Conservation (phyloP, 441 rosid genomes). For the Pelargonium australe region DNA sequence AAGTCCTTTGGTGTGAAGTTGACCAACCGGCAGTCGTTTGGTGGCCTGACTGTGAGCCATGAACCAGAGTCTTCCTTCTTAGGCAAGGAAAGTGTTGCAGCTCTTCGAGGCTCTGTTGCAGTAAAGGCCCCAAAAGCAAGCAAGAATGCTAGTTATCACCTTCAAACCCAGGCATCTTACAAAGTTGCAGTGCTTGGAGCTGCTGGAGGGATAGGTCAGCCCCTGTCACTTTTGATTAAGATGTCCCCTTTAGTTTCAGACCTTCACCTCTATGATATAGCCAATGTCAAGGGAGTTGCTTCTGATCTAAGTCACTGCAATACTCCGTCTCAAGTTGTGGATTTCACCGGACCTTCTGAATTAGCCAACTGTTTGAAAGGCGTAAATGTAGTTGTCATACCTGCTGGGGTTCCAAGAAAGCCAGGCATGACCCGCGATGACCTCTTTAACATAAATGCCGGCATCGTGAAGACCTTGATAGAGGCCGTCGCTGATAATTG, state of each 20-base stretch:
- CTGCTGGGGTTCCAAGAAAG: slow-evolving; percentile 97
- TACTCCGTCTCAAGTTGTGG: slow-evolving; percentile 80
- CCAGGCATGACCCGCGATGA: slow-evolving; percentile 99
- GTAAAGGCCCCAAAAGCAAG: slow-evolving; percentile 33
- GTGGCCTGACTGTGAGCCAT: slow-evolving; percentile 48
- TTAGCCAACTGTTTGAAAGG: slow-evolving; percentile 65
- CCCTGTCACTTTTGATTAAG: slow-evolving; percentile 75
- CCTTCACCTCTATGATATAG: slow-evolving; percentile 84
- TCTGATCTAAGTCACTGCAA: slow-evolving; percentile 98
- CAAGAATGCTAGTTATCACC: slow-evolving; percentile 29
- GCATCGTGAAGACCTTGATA: slow-evolving; percentile 63
- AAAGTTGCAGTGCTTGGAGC: slow-evolving; percentile 97
- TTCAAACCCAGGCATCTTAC: slow-evolving; percentile 64
- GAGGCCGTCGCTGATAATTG: slow-evolving; percentile 92
- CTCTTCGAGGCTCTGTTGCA: slow-evolving; percentile 39
- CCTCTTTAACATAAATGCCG: slow-evolving; percentile 90
- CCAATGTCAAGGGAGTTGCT: slow-evolving; percentile 93
- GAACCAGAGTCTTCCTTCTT: slow-evolving; percentile 51
- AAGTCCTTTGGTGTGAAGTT: slow-evolving; percentile 36
- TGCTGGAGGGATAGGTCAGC: slow-evolving; percentile 95
- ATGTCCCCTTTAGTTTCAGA: slow-evolving; percentile 88
- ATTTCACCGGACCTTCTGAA: slow-evolving; percentile 80
- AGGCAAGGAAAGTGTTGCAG: slow-evolving; percentile 45
- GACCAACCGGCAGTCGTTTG: slow-evolving; percentile 35
- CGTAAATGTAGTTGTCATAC: slow-evolving; percentile 78